Evolutionary conservation across 176 grass and related monocot genomes (phyloP).

Genomic region (Oryza glaberrima): DNA sequence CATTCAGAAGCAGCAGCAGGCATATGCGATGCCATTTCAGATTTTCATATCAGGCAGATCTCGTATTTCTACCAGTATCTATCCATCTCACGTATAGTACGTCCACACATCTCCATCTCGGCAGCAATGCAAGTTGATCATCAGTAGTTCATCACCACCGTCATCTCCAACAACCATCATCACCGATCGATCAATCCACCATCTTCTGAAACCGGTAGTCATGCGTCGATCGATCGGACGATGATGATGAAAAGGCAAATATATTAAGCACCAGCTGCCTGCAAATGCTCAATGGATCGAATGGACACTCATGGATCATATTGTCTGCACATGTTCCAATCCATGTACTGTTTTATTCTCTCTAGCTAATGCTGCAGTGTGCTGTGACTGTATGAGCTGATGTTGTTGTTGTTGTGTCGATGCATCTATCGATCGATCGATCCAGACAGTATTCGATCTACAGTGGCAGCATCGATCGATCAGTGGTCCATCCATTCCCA

Average conservation of each 20-base stretch:
- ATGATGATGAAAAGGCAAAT: too few relatives aligned
- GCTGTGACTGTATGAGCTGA: not conserved
- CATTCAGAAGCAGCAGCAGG: too few relatives aligned
- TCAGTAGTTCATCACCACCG: too few relatives aligned
- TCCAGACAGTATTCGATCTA: not conserved
- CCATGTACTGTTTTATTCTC: not conserved
- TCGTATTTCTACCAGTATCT: not conserved
- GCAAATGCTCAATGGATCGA: too few relatives aligned
- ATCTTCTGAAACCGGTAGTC: not conserved
- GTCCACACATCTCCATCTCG: not conserved
- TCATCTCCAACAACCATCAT: not conserved
- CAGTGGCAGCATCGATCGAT: too few relatives aligned
- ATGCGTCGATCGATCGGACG: not conserved
- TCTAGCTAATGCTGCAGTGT: not conserved
- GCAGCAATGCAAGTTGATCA: not conserved
- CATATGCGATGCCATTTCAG: not conserved
- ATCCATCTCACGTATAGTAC: too few relatives aligned
- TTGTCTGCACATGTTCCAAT: not conserved
- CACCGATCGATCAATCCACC: too few relatives aligned
- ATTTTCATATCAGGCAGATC: not conserved
- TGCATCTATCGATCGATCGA: not conserved
- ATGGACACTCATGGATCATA: not conserved
- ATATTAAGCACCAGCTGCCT: not conserved
- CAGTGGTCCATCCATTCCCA: not conserved
- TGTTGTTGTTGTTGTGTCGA: not conserved